A percentile compares a stretch with the other conserved stretches of the same genome.
Conservation (phyloP, 2,329 filamentous ascomycete species). For the Akanthomyces dipterigenus region DNA sequence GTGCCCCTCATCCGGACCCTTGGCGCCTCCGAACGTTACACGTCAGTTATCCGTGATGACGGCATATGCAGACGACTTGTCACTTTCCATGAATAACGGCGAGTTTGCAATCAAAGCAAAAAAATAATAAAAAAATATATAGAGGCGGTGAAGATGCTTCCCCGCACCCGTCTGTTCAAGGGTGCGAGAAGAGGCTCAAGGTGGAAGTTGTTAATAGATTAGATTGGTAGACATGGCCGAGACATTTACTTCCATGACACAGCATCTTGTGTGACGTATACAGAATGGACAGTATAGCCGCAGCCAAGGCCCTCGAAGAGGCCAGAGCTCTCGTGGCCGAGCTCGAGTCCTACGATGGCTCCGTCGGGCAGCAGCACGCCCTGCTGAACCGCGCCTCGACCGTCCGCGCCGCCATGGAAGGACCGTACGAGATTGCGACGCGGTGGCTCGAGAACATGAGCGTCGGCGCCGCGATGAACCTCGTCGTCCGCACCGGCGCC, state of each 20-base stretch:
- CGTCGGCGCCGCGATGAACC: constrained; percentile 16
- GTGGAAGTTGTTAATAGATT: too few relatives aligned
- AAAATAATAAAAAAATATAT: too few relatives aligned
- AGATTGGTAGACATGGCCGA: not conserved
- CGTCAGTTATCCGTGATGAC: too few relatives aligned
- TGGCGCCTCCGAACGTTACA: too few relatives aligned
- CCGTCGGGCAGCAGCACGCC: constrained; percentile 12
- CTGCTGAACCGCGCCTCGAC: constrained; percentile 17
- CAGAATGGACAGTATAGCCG: not conserved
- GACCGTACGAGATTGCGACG: constrained; percentile 17
- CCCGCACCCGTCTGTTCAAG: too few relatives aligned
- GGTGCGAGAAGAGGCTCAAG: too few relatives aligned
- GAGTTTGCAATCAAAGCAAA: too few relatives aligned
- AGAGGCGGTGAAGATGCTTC: too few relatives aligned
- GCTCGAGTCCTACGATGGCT: constrained; percentile 20
- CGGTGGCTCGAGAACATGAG: constrained; percentile 19
- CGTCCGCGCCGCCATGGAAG: constrained; percentile 17
- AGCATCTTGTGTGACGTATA: not conserved
- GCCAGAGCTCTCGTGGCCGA: constrained; percentile 21
- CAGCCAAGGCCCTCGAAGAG: constrained; percentile 20
- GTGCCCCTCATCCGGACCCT: too few relatives aligned
- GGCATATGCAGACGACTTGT: too few relatives aligned
- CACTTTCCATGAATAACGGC: too few relatives aligned
- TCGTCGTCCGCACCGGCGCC: constrained; percentile 15
- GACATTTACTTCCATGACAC: too few relatives aligned